A percentile compares a stretch with the other conserved stretches of the same genome.
Evolutionary conservation across 2,329 filamentous ascomycete species (phyloP).

Genomic region (Aspergillus latus): DNA sequence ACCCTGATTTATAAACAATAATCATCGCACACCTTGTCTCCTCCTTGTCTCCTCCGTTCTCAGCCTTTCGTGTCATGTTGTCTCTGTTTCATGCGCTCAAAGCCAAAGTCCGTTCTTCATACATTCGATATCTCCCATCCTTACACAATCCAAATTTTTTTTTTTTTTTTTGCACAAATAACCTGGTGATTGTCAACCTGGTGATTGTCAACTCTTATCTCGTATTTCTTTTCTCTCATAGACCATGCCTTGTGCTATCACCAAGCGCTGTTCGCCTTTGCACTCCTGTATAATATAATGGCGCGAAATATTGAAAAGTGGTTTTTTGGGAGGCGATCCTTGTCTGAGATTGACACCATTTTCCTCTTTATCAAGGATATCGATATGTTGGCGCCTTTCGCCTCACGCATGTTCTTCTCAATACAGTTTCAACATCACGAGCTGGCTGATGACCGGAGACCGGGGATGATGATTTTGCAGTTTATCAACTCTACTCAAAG

Average conservation of each 20-base stretch:
- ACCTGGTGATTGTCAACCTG: neutral
- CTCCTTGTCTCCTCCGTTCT: conserved; percentile 6
- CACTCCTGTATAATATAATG: conserved; percentile 27
- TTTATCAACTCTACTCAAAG: conserved; percentile 15
- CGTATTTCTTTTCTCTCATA: conserved; percentile 18
- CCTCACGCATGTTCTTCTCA: conserved; percentile 9
- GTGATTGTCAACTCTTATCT: conserved; percentile 4
- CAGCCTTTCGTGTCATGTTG: conserved; percentile 22
- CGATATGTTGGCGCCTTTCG: neutral
- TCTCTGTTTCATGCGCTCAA: conserved; percentile 17
- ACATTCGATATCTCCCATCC: conserved; percentile 8
- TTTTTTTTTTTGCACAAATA: neutral
- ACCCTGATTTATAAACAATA: neutral
- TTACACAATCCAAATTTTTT: neutral
- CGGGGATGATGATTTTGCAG: neutral
- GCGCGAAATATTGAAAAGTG: conserved; percentile 24
- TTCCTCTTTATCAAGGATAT: conserved; percentile 9
- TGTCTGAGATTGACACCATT: conserved; percentile 17
- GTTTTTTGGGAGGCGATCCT: conserved; percentile 14
- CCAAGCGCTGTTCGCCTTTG: conserved; percentile 16
- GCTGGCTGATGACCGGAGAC: conserved; percentile 11
- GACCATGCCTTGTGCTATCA: conserved; percentile 19
- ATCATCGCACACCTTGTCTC: too few species aligned
- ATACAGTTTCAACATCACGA: conserved; percentile 18
- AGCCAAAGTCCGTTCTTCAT: conserved; percentile 5